Percentiles rank a stretch among this genome's conserved stretches.
Conservation (phyloP, 2,329 filamentous ascomycete species). For the Calonectria fujianensis region DNA sequence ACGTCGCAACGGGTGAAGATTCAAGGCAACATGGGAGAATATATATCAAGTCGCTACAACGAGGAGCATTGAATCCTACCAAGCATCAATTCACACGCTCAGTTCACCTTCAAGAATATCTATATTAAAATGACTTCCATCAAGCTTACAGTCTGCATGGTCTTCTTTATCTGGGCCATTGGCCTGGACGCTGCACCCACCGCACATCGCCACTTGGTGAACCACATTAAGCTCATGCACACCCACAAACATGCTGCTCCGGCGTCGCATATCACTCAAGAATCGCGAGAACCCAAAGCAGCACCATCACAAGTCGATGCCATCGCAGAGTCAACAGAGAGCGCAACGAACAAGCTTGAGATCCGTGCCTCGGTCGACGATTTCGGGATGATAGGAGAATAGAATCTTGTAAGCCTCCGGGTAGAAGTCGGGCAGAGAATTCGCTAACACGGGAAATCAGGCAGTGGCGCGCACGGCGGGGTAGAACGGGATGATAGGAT, state of each 20-base stretch:
- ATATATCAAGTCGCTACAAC: neutral
- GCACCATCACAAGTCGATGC: neutral
- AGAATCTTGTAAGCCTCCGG: neutral
- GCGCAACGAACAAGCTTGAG: neutral
- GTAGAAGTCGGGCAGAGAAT: neutral
- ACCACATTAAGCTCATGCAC: constrained; percentile 60
- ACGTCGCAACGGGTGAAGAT: constrained; percentile 44
- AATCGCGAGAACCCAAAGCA: constrained; percentile 39
- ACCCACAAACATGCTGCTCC: constrained; percentile 45
- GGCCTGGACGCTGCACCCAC: constrained; percentile 53
- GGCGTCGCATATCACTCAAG: constrained; percentile 33
- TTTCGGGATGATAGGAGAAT: neutral
- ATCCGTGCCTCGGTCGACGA: neutral
- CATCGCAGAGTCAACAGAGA: constrained; percentile 1
- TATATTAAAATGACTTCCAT: constrained; percentile 45
- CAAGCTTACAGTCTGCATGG: constrained; percentile 44
- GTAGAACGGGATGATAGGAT: neutral
- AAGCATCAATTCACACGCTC: neutral
- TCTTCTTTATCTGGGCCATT: constrained; percentile 51
- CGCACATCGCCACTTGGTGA: constrained; percentile 42
- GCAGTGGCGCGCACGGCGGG: neutral
- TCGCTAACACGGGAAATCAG: constrained; percentile 6
- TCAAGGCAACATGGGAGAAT: neutral
- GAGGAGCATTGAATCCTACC: neutral
- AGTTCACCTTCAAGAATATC: neutral